Evolutionary conservation across 495 filamentous ascomycete genomes (phyloP).

Genomic region (Xanthoparmelia taractica): DNA sequence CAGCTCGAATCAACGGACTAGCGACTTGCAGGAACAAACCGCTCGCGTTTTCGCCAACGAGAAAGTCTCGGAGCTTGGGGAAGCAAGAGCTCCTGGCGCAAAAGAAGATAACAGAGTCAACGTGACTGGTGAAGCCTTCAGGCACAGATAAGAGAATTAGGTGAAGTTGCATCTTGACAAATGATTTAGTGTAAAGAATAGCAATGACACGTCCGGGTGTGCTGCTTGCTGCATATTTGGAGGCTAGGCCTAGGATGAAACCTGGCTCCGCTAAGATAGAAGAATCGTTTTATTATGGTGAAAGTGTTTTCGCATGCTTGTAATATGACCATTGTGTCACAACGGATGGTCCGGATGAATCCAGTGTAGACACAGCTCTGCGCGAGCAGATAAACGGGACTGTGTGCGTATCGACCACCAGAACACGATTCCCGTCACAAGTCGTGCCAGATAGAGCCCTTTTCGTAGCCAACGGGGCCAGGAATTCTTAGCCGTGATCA

Average conservation of each 20-base stretch:
- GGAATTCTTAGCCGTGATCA: neutral
- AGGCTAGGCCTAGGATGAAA: neutral
- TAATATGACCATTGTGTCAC: neutral
- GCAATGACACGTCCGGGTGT: neutral
- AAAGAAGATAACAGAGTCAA: neutral
- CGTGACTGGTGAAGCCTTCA: neutral
- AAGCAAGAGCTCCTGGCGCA: neutral
- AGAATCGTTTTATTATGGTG: too few relatives aligned
- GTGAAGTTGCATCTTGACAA: neutral
- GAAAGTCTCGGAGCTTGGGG: neutral
- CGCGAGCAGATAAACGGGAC: neutral
- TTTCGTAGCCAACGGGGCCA: neutral
- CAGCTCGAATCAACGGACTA: neutral
- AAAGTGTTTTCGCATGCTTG: neutral
- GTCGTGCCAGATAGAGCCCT: neutral
- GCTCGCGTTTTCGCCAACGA: neutral
- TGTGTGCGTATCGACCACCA: neutral
- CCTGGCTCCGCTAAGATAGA: neutral
- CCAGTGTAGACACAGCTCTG: neutral
- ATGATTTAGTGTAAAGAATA: neutral
- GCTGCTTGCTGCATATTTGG: constrained; percentile 3
- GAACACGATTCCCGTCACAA: neutral
- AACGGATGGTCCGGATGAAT: neutral
- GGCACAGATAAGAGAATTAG: neutral
- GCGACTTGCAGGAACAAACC: neutral